Evolutionary conservation across 2,329 filamentous ascomycete genomes (phyloP), one percentile per base, ranked within the genome.

Genomic region (Stylonectria norvegica): DNA sequence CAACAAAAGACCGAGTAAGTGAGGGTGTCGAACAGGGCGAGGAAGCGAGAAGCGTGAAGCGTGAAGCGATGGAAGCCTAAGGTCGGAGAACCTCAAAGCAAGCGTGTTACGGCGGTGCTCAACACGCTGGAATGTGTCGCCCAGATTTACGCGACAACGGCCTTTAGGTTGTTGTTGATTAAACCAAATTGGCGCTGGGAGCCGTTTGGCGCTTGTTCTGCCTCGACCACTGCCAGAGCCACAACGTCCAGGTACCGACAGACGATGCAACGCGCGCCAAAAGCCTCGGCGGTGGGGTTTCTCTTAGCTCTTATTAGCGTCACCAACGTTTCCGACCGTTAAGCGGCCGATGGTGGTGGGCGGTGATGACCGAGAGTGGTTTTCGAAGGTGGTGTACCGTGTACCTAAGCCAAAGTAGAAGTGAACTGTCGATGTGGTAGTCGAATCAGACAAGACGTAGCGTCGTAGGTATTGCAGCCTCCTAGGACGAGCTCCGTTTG

Each of bases 131-230:
- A 56, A 57, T 55, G 50, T 45, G 40, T 44, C 43, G 36, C 40
- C 30, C 20, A 48, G 44, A 45, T 38, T 50, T 53, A 45, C 41
- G 48, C 40, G 49, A 55, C 49, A 45, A 40, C 38, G 35, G 40
- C 39, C 38, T 50, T n/a, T n/a, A n/a, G n/a, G n/a, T n/a, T n/a
- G n/a, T n/a, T 40, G 42, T 46, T 56, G 48, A 50, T 52, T 53
- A 54, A 57, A 55, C 52, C 53, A 46, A 33, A 47, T 45, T 42
- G 44, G 48, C 43, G 31, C 30, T 14, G 39, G 33, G n/a, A 10
- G 27, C 27, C 27, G 27, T 14, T 30, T 9, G 22, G 12, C 22
- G 12, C 7, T 25, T 25, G 7, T 25, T 12, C 7, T 25, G 12
- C 7, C 22, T 25, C 22, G 22, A 25, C 8, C 8, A 8, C 8